A percentile compares a stretch with the other conserved stretches of the same genome.
Evolutionary conservation across 768 basidiomycete species (phyloP).

Genomic region (Agaricus subrufescens): DNA sequence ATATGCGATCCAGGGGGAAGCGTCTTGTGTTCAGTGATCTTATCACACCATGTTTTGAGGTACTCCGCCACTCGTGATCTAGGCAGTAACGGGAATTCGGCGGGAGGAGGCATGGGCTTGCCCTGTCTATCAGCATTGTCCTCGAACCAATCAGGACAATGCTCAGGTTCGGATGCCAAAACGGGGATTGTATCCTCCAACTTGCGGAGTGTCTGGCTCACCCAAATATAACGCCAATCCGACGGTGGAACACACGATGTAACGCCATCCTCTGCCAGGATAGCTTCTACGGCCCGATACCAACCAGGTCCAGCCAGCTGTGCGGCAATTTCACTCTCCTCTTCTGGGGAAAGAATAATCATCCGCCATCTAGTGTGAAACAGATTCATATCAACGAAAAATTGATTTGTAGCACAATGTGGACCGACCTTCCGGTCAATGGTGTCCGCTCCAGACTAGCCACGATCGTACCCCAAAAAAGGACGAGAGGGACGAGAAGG

Average conservation of each 20-base stretch:
- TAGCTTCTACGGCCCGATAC: slow-evolving; percentile 78
- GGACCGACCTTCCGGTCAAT: slow-evolving; percentile 74
- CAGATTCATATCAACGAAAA: slow-evolving; percentile 3
- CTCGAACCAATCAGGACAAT: slow-evolving; percentile 50
- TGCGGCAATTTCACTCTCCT: slow-evolving; percentile 84
- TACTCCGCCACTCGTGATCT: slow-evolving; percentile 75
- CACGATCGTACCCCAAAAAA: slow-evolving; percentile 67
- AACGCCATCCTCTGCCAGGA: slow-evolving; percentile 62
- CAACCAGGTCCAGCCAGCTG: slow-evolving; percentile 83
- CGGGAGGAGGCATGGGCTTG: slow-evolving; percentile 73
- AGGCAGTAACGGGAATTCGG: slow-evolving; percentile 77
- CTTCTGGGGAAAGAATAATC: slow-evolving; percentile 87
- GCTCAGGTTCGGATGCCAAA: slow-evolving; percentile 53
- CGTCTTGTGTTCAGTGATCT: slow-evolving; percentile 38
- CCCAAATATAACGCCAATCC: slow-evolving; percentile 94
- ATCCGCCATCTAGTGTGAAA: slow-evolving; percentile 62
- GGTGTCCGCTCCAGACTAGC: slow-evolving; percentile 77
- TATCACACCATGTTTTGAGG: slow-evolving; percentile 54
- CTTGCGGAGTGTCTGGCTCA: slow-evolving; percentile 67
- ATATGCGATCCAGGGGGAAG: slow-evolving; percentile 42
- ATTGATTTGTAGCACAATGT: not conserved
- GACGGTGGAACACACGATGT: slow-evolving; percentile 59
- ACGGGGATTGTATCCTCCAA: slow-evolving; percentile 74
- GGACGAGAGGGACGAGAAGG: slow-evolving; percentile 51
- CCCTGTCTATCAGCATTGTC: slow-evolving; percentile 39